Evolutionary conservation across 1,284 basidiomycete genomes (phyloP).

Genomic region (Tilletia setariae): DNA sequence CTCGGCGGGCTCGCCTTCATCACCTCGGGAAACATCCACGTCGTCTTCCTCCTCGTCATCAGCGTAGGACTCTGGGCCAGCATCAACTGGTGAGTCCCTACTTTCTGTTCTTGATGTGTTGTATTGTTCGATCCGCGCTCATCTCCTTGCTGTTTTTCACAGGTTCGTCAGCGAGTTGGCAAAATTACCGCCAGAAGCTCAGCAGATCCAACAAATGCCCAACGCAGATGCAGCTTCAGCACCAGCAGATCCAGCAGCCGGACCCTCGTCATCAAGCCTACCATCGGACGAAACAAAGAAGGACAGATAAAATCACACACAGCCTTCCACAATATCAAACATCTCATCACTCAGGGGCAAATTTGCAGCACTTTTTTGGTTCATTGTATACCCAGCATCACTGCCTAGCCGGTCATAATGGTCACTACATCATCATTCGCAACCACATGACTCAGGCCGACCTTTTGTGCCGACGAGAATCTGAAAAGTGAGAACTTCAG

Average conservation of each 20-base stretch:
- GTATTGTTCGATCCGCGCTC: too few species aligned
- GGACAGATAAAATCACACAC: neutral
- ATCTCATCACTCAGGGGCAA: neutral
- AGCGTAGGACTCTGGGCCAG: constrained; percentile 51
- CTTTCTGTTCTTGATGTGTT: neutral
- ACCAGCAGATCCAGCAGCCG: neutral
- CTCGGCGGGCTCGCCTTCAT: constrained; percentile 46
- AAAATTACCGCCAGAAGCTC: neutral
- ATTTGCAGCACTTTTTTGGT: neutral
- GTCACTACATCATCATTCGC: constrained; percentile 90
- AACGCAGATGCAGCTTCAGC: neutral
- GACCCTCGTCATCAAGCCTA: neutral
- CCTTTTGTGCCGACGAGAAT: constrained; percentile 47
- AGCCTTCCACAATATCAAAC: neutral
- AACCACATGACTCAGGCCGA: constrained; percentile 77
- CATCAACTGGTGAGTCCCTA: constrained; percentile 52
- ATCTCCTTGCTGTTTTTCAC: neutral
- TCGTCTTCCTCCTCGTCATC: constrained; percentile 50
- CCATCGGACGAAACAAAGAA: neutral
- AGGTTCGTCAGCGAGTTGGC: constrained; percentile 9
- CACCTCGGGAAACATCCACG: constrained; percentile 53
- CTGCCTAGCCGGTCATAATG: constrained; percentile 42
- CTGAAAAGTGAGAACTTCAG: neutral
- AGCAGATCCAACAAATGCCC: constrained; percentile 11
- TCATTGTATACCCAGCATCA: constrained; percentile 1